Evolutionary conservation across 345 rosid species (phyloP).

Genomic region (Arabis alpina): DNA sequence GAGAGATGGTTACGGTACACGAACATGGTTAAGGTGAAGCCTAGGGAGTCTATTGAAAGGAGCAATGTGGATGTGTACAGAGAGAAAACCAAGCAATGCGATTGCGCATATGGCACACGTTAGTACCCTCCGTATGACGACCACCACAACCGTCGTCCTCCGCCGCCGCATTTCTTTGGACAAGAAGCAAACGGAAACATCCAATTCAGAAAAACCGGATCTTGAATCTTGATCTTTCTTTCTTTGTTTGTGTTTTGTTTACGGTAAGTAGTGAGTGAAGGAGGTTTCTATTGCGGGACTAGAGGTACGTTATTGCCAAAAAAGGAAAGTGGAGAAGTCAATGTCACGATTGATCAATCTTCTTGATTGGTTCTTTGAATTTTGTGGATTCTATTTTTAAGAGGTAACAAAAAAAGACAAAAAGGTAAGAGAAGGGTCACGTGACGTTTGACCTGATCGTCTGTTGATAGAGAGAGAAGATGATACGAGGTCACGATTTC

Average conservation of each 20-base stretch:
- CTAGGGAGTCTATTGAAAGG: constrained; percentile 53
- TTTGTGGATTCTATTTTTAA: constrained; percentile 30
- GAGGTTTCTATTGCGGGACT: constrained; percentile 32
- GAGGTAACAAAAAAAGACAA: constrained; percentile 3
- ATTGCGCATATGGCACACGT: constrained; percentile 66
- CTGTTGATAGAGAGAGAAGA: background rate
- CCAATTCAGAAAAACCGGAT: constrained; percentile 32
- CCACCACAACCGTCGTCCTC: constrained; percentile 56
- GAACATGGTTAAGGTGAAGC: constrained; percentile 54
- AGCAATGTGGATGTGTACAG: constrained; percentile 60
- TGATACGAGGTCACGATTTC: background rate
- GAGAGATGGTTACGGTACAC: constrained; percentile 24
- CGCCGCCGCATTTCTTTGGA: constrained; percentile 42
- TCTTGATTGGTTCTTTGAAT: constrained; percentile 20
- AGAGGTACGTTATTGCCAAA: constrained; percentile 18
- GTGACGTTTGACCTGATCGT: constrained; percentile 41
- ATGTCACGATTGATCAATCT: background rate
- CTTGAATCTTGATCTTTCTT: constrained; percentile 29
- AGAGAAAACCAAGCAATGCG: constrained; percentile 49
- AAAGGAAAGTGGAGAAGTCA: constrained; percentile 32
- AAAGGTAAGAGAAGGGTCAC: constrained; percentile 30
- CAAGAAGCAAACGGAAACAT: constrained; percentile 22
- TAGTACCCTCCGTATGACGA: constrained; percentile 52
- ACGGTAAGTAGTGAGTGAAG: constrained; percentile 3
- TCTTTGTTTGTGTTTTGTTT: background rate